A percentile compares a stretch with the other conserved stretches of the same genome.
phyloP scores from a whole-genome alignment of 2,329 filamentous ascomycete genomes.

The Setomelanomma holmii region DNA sequence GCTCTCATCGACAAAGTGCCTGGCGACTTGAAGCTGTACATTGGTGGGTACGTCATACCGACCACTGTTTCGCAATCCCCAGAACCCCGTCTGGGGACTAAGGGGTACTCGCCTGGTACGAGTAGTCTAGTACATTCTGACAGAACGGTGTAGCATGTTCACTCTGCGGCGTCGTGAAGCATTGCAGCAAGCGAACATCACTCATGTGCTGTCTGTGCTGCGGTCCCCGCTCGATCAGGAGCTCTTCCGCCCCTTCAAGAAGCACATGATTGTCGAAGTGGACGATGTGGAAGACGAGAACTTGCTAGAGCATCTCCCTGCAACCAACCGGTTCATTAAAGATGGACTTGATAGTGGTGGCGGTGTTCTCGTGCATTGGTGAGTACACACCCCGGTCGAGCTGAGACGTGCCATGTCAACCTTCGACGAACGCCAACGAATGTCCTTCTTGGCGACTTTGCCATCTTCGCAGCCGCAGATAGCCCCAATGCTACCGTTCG shows the following conservation, averaged over 20 bases:
- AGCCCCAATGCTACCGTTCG: conserved; percentile 4
- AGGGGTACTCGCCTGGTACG: no score
- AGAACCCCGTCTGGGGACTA: conserved; percentile 14
- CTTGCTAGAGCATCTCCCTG: conserved; percentile 79
- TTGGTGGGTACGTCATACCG: conserved; percentile 71
- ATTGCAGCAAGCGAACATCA: conserved; percentile 77
- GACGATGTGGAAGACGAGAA: conserved; percentile 93
- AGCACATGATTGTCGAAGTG: conserved; percentile 81
- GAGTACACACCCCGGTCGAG: conserved; percentile 52
- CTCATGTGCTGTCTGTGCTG: conserved; percentile 87
- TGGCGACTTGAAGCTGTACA: conserved; percentile 74
- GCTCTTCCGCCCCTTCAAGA: conserved; percentile 65
- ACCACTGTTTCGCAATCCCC: conserved; percentile 23
- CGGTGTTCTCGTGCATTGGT: conserved; percentile 75
- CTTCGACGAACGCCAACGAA: conserved; percentile 33
- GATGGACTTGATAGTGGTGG: conserved; percentile 69
- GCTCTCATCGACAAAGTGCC: conserved; percentile 70
- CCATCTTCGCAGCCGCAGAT: conserved; percentile 36
- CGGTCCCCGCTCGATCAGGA: conserved; percentile 65
- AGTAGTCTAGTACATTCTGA: conserved; percentile 34
- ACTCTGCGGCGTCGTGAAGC: conserved; percentile 74
- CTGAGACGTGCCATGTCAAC: conserved; percentile 45
- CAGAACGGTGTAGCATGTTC: conserved; percentile 69
- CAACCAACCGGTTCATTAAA: conserved; percentile 83
- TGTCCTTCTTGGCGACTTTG: conserved; percentile 42